phyloP scores from a whole-genome alignment of 768 basidiomycete genomes.

The Hygrocybe punicea region DNA sequence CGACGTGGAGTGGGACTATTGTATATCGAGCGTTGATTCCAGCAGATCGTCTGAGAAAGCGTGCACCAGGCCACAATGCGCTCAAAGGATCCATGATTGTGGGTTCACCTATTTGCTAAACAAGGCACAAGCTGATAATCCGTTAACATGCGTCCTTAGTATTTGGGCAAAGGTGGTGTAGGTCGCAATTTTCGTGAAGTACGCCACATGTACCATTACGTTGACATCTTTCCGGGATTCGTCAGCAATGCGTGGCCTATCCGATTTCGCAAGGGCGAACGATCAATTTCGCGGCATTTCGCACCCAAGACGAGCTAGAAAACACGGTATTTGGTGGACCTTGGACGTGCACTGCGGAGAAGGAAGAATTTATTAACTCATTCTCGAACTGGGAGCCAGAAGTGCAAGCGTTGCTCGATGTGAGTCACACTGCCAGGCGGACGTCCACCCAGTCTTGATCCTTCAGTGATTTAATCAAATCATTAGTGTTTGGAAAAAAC shows the following conservation, averaged over 20 bases:
- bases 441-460: background rate
- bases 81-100: slow-evolving; percentile 40
- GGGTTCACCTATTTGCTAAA: slow-evolving; percentile 38
- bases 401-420: slow-evolving; percentile 53
- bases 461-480: slow-evolving; percentile 10
- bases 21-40: slow-evolving; percentile 61
- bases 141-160: slow-evolving; percentile 36
- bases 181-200: too few species aligned
- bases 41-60: slow-evolving; percentile 42
- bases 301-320: slow-evolving; percentile 49
- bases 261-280: slow-evolving; percentile 55
- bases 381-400: slow-evolving; percentile 61
- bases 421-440: too few species aligned
- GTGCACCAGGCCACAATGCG: slow-evolving; percentile 46
- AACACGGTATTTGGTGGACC: slow-evolving; percentile 46
- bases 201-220: background rate
- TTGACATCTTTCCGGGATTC: background rate
- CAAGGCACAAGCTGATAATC: slow-evolving; percentile 28
- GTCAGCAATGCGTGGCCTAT: slow-evolving; percentile 59
- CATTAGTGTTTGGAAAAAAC: slow-evolving; percentile 52
- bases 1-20: slow-evolving; percentile 56
- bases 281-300: slow-evolving; percentile 64
- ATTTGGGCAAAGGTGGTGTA: slow-evolving; percentile 52
- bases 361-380: slow-evolving; percentile 41
- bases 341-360: slow-evolving; percentile 49